Conservation (phyloP, 2,329 filamentous ascomycete species). For the Capronia epimyces region DNA sequence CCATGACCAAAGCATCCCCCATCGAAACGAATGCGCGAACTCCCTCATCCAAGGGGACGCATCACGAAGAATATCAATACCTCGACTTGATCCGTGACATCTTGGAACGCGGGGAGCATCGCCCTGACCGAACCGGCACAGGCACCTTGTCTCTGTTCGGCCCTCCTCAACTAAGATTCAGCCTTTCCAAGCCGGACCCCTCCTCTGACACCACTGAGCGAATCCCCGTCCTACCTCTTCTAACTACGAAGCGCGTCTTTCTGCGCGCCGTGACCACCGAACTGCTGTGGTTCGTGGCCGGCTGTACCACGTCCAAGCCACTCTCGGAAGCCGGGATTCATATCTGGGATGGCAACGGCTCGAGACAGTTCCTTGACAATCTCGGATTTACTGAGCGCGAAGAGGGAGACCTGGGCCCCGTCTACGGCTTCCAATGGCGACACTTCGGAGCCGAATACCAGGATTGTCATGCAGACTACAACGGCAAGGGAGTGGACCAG, state of each 20-base stretch:
- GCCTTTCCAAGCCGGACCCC: conserved; percentile 56
- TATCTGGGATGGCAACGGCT: conserved; percentile 98
- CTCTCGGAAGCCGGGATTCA: conserved; percentile 78
- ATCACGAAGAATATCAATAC: conserved; percentile 90
- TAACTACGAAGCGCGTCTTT: conserved; percentile 97
- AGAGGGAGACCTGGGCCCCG: conserved; percentile 84
- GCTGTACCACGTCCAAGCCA: conserved; percentile 70
- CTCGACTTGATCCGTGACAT: conserved; percentile 83
- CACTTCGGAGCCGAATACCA: conserved; percentile 92
- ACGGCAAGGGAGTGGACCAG: conserved; percentile 86
- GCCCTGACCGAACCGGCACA: conserved; percentile 88
- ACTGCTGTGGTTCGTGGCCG: conserved; percentile 91
- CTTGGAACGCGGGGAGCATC: conserved; percentile 73
- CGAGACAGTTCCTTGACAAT: conserved; percentile 79
- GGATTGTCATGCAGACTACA: conserved; percentile 73
- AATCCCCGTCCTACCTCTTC: conserved; percentile 72
- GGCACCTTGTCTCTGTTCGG: conserved; percentile 88
- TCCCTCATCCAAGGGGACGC: background rate
- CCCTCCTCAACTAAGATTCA: conserved; percentile 79
- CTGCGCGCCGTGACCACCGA: conserved; percentile 83
- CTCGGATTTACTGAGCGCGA: conserved; percentile 75
- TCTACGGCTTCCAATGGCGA: conserved; percentile 98
- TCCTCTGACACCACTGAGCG: conserved; percentile 37
- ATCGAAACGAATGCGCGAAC: background rate
- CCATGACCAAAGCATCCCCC: background rate